Conservation (phyloP, 2,329 filamentous ascomycete species). For the Clarireedia sp. region DNA sequence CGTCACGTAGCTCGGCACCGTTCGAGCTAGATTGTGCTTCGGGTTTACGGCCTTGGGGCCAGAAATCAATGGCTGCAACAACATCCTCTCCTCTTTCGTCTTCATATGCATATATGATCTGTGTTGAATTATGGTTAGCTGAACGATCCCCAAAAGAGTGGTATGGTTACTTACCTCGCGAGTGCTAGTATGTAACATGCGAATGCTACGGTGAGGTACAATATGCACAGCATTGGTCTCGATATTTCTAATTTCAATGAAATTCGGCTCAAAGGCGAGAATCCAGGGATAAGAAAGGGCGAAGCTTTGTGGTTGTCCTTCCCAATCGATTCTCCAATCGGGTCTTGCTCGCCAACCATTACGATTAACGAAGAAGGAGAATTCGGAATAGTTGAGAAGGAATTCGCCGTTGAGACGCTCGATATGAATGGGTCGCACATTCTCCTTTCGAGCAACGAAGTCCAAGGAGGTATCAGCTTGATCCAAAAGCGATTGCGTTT, state of each 20-base stretch:
- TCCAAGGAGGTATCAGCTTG: slow-evolving; percentile 97
- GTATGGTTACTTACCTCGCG: slow-evolving; percentile 65
- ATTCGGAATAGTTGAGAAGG: slow-evolving; percentile 95
- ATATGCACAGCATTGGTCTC: slow-evolving; percentile 94
- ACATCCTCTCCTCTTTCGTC: slow-evolving; percentile 91
- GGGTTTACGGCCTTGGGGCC: slow-evolving; percentile 39
- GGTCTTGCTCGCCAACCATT: slow-evolving; percentile 95
- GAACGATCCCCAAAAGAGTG: background rate
- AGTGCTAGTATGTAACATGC: slow-evolving; percentile 95
- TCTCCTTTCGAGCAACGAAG: slow-evolving; percentile 90
- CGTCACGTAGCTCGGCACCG: slow-evolving; percentile 14
- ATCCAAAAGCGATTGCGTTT: slow-evolving; percentile 92
- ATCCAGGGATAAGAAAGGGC: slow-evolving; percentile 96
- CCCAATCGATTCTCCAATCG: slow-evolving; percentile 97
- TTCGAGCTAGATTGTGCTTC: slow-evolving; percentile 19
- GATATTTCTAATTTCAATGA: slow-evolving; percentile 93
- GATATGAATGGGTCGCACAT: slow-evolving; percentile 91
- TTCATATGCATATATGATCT: slow-evolving; percentile 98
- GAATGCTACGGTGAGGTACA: slow-evolving; percentile 90
- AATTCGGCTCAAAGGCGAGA: slow-evolving; percentile 91
- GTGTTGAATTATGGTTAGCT: too few relatives aligned
- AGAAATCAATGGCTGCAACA: slow-evolving; percentile 93
- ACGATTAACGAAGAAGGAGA: slow-evolving; percentile 97
- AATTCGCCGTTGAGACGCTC: slow-evolving; percentile 96
- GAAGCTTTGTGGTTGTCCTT: slow-evolving; percentile 85